Base-by-base conservation (phyloP, 2,329 filamentous ascomycete species). In the Apiospora arundinis region DNA sequence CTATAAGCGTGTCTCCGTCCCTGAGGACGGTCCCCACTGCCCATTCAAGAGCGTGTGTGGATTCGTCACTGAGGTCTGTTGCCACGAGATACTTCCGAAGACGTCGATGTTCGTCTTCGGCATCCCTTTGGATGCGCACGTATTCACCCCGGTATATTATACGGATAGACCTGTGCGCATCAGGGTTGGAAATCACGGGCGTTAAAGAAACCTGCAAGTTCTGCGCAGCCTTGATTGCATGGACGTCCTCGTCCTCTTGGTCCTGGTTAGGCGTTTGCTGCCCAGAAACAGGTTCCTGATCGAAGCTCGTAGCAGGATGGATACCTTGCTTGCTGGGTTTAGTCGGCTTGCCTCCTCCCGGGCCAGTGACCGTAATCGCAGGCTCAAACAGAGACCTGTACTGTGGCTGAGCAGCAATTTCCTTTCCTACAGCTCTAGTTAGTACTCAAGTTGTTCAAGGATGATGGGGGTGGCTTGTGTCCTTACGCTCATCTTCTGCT, bases 21-120 rank as follows among this genome's bases (percentile, higher is more conserved):
- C 96, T 90, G 42, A 99, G 86, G 7, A 98, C 95, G 0, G 95
- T 98, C 9, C 96, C 96, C 70, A 99, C 95, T 0, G 95, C 96
- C 96, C 96, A 99, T 81, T 99, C 96, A 44, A 99, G 86, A 1
- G 96, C 96, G 80, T 98, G 97, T 8, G 94, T 93, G 5, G 95
- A 95, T 83, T 99, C 96, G 48, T 96, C 93, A 76, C 95, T 98
- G 4, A 98, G 85, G 81, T 99, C 96, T 0, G 94, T 98, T 3
- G 96, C 95, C n/a, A 98, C 95, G 21, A 99, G 85, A 79, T 98
- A 99, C 77, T 96, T 97, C 69, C 96, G 90, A 73, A 95, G 89
- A 69, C 93, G 90, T 68, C 93, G 90, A 68, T 93, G 88, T 69
- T 94, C 93, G 16, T 94, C 92, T 71, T 95, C 91, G 0, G 93